Conservation (phyloP, 495 filamentous ascomycete species). For the Sporormia fimetaria region DNA sequence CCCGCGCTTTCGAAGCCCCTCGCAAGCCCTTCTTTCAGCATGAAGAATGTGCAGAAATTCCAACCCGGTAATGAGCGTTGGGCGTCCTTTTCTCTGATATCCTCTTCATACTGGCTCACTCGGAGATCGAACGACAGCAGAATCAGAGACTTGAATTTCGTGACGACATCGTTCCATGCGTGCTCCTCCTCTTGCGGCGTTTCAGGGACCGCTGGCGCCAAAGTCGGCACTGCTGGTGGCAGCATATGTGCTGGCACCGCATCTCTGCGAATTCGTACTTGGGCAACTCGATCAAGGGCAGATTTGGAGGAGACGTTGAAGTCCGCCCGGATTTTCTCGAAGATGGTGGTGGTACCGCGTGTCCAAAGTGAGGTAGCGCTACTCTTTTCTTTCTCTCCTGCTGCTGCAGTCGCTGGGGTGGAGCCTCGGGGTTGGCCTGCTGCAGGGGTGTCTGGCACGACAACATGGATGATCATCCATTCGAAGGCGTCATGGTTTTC, state of each 20-base stretch:
- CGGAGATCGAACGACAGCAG: slow-evolving; percentile 81
- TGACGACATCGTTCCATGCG: slow-evolving; percentile 70
- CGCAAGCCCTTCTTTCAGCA: slow-evolving; percentile 89
- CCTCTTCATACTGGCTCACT: slow-evolving; percentile 91
- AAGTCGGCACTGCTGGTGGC: slow-evolving; percentile 26
- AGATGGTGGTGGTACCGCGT: slow-evolving; percentile 61
- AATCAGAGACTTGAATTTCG: slow-evolving; percentile 78
- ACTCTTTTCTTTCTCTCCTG: slow-evolving; percentile 36
- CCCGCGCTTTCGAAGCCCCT: slow-evolving; percentile 93
- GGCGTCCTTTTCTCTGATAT: slow-evolving; percentile 85
- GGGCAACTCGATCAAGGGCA: slow-evolving; percentile 66
- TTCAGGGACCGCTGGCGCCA: slow-evolving; percentile 37
- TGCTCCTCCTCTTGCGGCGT: slow-evolving; percentile 56
- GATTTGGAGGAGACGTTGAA: slow-evolving; percentile 81
- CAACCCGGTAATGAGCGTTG: slow-evolving; percentile 84
- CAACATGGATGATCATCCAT: slow-evolving; percentile 88
- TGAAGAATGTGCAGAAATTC: slow-evolving; percentile 99
- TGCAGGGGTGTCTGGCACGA: slow-evolving; percentile 66
- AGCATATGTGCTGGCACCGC: slow-evolving; percentile 30
- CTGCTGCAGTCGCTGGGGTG: slow-evolving; percentile 32
- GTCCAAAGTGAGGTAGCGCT: slow-evolving; percentile 52
- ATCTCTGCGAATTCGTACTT: slow-evolving; percentile 58
- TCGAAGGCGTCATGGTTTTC: slow-evolving; percentile 93
- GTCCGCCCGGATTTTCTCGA: slow-evolving; percentile 84
- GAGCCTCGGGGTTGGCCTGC: slow-evolving; percentile 52